Base-by-base conservation (phyloP, 257 asterid species). In the Handroanthus guayacan region DNA sequence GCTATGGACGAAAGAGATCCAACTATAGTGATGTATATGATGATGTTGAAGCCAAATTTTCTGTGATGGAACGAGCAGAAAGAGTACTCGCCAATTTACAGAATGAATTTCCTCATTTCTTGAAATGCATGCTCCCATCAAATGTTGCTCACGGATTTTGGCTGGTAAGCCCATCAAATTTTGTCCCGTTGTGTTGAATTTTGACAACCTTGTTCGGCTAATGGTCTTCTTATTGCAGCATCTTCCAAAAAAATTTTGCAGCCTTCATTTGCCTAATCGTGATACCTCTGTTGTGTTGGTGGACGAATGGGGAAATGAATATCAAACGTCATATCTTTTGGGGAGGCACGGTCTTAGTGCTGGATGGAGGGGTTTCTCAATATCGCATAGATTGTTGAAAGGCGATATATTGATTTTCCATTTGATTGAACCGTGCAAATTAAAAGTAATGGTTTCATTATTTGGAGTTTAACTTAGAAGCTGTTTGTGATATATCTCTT, bases 51-150 rank as follows among this genome's bases (percentile, higher is more conserved):
- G 87, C 94, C 39, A 75, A 82, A 78, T 86, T 69, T 70, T 84
- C 84, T 17, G 93, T 90, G 16, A 69, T 83, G 91, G 97, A 92
- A 82, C 79, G 89, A 81, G 96, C 97, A 2, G 91, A 80, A 43
- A 82, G 81, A 81, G 72, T 88, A 3, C 83, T 88, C 37, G 67
- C 85, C 0, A 67, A 78, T 60, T 71, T 88, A 34, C 89, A 66
- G 37, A 84, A 84, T 56, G 84, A 86, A 51, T 61, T 67, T 34
- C 99, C 98, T 16, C 80, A 72, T 82, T 89, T 92, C 78, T 18
- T 83, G 3, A 95, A 95, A 84, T 86, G 90, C 56, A 92, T 95
- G 99, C 96, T 88, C 82, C 97, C 96, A 34, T 92, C 99, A n/a
- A 95, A 91, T 67, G 99, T 95, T 52, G 75, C 89, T 60, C 90